Conservation (phyloP, 805 yeast species). For the Starmerella khaoyaiensis region DNA sequence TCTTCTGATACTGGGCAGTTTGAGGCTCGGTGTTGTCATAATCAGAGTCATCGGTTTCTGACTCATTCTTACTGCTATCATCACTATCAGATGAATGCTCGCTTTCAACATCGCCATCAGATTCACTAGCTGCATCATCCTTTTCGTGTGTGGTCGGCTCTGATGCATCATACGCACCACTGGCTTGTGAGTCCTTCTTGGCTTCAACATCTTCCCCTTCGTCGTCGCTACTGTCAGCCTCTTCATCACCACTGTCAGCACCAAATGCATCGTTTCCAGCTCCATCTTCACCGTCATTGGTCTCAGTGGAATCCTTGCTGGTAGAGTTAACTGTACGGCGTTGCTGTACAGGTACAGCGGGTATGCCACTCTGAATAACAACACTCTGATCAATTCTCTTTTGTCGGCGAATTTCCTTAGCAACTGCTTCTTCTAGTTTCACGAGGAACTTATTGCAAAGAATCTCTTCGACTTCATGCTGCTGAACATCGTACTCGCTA, state of each 20-base stretch:
- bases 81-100: constrained; percentile 21
- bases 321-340: constrained; percentile 46
- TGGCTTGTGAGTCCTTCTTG: constrained; percentile 71
- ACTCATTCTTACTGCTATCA: constrained; percentile 32
- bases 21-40: constrained; percentile 8
- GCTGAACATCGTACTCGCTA: constrained; percentile 77
- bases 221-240: constrained; percentile 91
- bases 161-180: constrained; percentile 75
- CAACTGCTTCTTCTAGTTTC: constrained; percentile 57
- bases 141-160: constrained; percentile 32
- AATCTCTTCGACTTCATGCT: constrained; percentile 61
- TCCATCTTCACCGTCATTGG: constrained; percentile 19
- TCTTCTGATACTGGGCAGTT: constrained; percentile 10
- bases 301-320: constrained; percentile 27
- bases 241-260: constrained; percentile 51
- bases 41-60: constrained; percentile 32
- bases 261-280: constrained; percentile 28
- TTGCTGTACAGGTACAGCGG: constrained; percentile 24
- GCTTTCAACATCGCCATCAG: neutral
- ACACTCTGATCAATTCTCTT: constrained; percentile 34
- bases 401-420: constrained; percentile 74
- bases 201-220: constrained; percentile 89
- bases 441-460: constrained; percentile 53
- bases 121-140: constrained; percentile 7
- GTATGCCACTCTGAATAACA: constrained; percentile 31